Evolutionary conservation across 306 rosid genomes (phyloP).

Genomic region (Dryas alaskensis): DNA sequence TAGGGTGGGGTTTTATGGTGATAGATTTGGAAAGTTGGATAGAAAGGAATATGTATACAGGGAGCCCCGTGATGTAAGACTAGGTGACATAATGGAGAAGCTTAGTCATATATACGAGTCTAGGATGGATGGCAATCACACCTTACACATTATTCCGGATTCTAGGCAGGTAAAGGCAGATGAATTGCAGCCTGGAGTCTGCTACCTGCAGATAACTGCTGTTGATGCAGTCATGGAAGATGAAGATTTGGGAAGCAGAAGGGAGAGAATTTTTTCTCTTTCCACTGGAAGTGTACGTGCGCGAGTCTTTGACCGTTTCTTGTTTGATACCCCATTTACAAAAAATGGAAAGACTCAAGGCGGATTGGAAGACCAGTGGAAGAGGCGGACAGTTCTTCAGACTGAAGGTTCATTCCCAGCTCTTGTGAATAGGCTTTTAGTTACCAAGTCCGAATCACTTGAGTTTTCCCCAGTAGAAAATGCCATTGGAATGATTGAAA

Average conservation of each 20-base stretch:
- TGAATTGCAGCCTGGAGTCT: conserved; percentile 91
- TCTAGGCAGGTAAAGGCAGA: conserved; percentile 97
- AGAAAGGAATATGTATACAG: conserved; percentile 83
- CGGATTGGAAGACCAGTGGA: conserved; percentile 98
- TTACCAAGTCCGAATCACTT: conserved; percentile 83
- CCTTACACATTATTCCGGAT: conserved; percentile 85
- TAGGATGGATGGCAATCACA: conserved; percentile 90
- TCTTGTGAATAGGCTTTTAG: conserved; percentile 84
- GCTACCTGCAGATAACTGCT: conserved; percentile 94
- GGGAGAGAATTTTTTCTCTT: conserved; percentile 89
- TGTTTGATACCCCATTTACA: conserved; percentile 95
- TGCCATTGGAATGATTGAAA: conserved; percentile 99
- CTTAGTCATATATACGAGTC: conserved; percentile 88
- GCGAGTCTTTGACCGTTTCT: conserved; percentile 91
- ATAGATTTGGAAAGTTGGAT: conserved; percentile 81
- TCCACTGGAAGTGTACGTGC: conserved; percentile 95
- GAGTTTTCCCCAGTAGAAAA: conserved; percentile 98
- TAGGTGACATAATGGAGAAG: conserved; percentile 99
- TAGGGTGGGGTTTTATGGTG: conserved; percentile 94
- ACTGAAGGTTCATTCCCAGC: conserved; percentile 99
- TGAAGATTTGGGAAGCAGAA: conserved; percentile 94
- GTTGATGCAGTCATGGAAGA: conserved; percentile 98
- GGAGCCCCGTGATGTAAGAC: conserved; percentile 95
- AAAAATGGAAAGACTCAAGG: conserved; percentile 97
- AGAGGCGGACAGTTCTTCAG: conserved; percentile 91